Evolutionary conservation across 768 basidiomycete species (phyloP).

Genomic region (Lactifluus pinguis): DNA sequence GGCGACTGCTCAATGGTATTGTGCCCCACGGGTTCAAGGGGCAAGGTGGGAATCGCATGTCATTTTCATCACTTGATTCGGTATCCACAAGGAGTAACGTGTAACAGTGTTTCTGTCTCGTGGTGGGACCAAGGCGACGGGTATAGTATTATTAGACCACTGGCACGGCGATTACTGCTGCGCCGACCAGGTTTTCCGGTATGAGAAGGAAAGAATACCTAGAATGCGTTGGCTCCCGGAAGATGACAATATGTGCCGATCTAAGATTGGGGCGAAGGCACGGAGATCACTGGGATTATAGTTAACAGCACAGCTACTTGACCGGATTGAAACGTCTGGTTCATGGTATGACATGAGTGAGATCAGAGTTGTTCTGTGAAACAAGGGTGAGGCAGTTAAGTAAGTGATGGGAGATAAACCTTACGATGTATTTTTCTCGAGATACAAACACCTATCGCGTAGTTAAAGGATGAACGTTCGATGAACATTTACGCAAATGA

Average conservation of each 20-base stretch:
- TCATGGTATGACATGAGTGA: neutral
- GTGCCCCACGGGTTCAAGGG: neutral
- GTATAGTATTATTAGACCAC: neutral
- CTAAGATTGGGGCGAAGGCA: neutral
- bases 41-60: neutral
- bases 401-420: neutral
- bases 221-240: neutral
- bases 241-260: slow-evolving; percentile 2
- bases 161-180: neutral
- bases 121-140: no score
- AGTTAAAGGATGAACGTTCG: neutral
- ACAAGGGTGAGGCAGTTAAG: neutral
- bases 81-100: neutral
- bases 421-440: no score
- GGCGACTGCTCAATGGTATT: neutral
- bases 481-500: neutral
- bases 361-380: neutral
- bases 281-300: neutral
- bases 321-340: neutral
- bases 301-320: neutral
- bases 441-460: no score
- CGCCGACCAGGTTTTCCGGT: neutral
- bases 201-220: neutral
- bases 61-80: neutral
- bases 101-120: no score